Evolutionary conservation across 495 filamentous ascomycete genomes (phyloP), one percentile per base, ranked within the genome.

Genomic region (Physcia stellaris): DNA sequence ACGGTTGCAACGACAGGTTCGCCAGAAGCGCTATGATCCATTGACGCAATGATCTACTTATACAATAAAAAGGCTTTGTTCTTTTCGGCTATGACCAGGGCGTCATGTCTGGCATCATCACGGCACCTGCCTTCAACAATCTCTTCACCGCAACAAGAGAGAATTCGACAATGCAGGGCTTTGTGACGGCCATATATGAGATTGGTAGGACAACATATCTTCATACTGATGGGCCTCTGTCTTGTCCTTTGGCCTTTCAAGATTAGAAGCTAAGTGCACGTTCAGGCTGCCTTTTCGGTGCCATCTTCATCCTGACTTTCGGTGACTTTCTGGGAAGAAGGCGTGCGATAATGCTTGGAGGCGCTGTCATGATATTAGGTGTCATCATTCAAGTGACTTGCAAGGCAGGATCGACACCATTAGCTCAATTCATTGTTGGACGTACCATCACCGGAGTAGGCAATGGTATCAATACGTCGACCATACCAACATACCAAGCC

Each of bases 151-250:
- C 75, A 29, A 81, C 79, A 1, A 85, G 49, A n/a, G n/a, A n/a
- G n/a, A n/a, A n/a, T n/a, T 59, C 74, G 4, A 77, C 75, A 1
- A 83, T 84, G 73, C 80, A 87, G 53, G 83, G 80, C 21, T 62
- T 82, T 15, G 79, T 88, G 11, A 88, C 83, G 2, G 80, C 83
- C 2, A 82, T 92, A 30, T 90, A 87, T 52, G 82, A 87, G 49
- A 67, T 87, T 26, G 83, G 62, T 42, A 34, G 21, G 46, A 42
- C 6, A 15, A 13, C 34, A 23, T n/a, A n/a, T n/a, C n/a, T 10
- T 33, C 9, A 6, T n/a, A 33, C 31, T 33, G 5, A 5, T 38
- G n/a, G 13, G 12, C 21, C 21, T 22, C 21, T 31, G 34, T 9
- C 22, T 10, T 26, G 9, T 9, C 26, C 26, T n/a, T 9, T 29